Evolutionary conservation across 2,329 filamentous ascomycete genomes (phyloP).

Genomic region (Rhexocercosporidium sp.): DNA sequence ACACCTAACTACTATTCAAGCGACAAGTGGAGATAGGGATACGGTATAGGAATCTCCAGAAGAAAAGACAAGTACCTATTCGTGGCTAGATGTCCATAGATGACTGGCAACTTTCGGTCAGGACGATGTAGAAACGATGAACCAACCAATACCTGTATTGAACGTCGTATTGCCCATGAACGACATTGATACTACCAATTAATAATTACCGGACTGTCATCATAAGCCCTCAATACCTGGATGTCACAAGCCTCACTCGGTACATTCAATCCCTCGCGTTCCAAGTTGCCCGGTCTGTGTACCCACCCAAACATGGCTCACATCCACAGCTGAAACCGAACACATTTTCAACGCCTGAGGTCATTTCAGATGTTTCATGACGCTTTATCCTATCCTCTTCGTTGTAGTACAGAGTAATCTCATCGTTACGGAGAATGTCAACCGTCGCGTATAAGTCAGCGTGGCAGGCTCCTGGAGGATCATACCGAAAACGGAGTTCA

Average conservation of each 20-base stretch:
- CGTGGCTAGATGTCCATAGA: no score
- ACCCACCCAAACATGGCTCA: constrained; percentile 1
- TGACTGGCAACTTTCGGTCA: no score
- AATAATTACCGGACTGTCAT: not conserved
- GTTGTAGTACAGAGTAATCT: not conserved
- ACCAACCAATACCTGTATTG: no score
- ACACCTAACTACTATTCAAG: no score
- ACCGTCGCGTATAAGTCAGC: not conserved
- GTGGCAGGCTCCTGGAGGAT: not conserved
- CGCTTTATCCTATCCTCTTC: not conserved
- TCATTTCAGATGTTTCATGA: not conserved
- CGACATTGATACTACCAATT: not conserved
- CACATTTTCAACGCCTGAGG: not conserved
- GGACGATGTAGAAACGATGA: no score
- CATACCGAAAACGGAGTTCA: not conserved
- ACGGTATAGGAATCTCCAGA: no score
- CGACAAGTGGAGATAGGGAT: no score
- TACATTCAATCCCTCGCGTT: not conserved
- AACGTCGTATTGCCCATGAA: not conserved
- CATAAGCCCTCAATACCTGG: not conserved
- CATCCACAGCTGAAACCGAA: not conserved
- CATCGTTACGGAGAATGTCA: constrained; percentile 4
- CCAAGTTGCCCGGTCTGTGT: not conserved
- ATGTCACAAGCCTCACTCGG: not conserved
- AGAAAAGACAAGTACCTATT: no score